Evolutionary conservation across 2,329 filamentous ascomycete genomes (phyloP).

Genomic region (Talaromyces sp.): DNA sequence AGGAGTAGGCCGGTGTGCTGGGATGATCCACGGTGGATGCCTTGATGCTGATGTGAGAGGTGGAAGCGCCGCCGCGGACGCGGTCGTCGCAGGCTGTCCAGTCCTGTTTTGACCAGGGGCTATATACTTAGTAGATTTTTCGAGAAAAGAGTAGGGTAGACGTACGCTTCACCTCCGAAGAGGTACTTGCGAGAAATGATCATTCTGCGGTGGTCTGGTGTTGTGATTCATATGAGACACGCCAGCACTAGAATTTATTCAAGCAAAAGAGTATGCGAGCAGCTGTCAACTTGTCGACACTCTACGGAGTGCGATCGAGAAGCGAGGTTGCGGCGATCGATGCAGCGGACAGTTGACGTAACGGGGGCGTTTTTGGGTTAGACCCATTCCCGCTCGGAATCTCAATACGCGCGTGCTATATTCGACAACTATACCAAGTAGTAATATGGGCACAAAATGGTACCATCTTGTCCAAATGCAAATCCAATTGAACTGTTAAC

Average conservation of each 20-base stretch:
- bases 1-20: constrained; percentile 23
- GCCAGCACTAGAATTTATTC: background rate
- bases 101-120: constrained; percentile 30
- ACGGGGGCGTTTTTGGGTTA: background rate
- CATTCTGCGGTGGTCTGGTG: background rate
- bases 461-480: background rate
- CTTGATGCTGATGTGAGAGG: constrained; percentile 46
- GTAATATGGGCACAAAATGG: background rate
- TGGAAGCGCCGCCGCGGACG: constrained; percentile 70
- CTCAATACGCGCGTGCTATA: background rate
- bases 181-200: constrained; percentile 7
- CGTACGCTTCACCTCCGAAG: constrained; percentile 15
- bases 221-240: background rate
- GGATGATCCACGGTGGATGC: background rate
- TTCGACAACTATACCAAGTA: background rate
- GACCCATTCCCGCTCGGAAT: background rate
- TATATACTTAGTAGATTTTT: background rate
- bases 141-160: too few species aligned
- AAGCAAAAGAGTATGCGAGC: background rate
- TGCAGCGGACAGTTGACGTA: background rate
- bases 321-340: background rate
- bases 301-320: background rate
- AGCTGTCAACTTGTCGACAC: background rate
- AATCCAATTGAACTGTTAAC: background rate
- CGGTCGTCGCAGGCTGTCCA: constrained; percentile 73